Evolutionary conservation across 2,329 filamentous ascomycete genomes (phyloP).

Genomic region (Eurotiales sp.): DNA sequence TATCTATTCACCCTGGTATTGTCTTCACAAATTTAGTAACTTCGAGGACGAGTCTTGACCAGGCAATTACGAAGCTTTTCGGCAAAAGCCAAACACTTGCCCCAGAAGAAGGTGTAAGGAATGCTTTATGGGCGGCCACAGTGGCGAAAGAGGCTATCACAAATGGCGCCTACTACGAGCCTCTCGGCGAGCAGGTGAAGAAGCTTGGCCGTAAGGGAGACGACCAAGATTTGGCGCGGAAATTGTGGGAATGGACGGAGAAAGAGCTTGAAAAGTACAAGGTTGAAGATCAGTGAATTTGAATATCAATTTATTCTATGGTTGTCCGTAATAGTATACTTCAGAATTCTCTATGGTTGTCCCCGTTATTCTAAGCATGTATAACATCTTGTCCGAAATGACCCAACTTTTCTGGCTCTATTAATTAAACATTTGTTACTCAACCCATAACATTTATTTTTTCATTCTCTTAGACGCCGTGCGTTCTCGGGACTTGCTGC

Average conservation of each 20-base stretch:
- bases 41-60: conserved; percentile 15
- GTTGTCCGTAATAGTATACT: no score
- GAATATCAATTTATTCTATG: no score
- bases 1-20: conserved; percentile 50
- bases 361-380: no score
- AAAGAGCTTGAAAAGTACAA: conserved; percentile 1
- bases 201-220: conserved; percentile 28
- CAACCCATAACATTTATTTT: no score
- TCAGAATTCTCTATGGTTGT: no score
- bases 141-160: conserved; percentile 26
- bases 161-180: conserved; percentile 41
- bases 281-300: background rate
- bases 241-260: conserved; percentile 45
- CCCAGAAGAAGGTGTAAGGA: conserved; percentile 29
- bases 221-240: conserved; percentile 5
- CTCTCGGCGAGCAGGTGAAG: conserved; percentile 33
- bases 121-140: conserved; percentile 42
- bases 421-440: no score
- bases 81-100: background rate
- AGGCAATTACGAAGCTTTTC: background rate
- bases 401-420: no score
- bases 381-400: no score
- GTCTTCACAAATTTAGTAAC: conserved; percentile 39
- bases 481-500: no score
- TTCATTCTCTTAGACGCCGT: no score